Evolutionary conservation across 192 early-diverging fungal species (phyloP).

Genomic region (Coemansia sp.): DNA sequence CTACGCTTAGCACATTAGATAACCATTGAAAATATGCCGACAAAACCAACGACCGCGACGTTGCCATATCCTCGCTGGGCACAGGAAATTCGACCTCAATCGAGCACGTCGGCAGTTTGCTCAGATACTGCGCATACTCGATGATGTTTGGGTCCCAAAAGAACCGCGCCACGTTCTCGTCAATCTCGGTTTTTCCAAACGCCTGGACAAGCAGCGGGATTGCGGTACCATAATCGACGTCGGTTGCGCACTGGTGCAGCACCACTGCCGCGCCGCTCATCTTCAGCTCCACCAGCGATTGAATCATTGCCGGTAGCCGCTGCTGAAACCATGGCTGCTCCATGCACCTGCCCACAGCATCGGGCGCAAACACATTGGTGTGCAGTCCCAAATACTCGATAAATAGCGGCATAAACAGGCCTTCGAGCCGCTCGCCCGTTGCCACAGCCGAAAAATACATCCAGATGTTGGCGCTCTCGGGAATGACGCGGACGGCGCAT

Average conservation of each 20-base stretch:
- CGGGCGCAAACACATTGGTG: constrained; percentile 9
- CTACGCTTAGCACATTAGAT: too few species aligned
- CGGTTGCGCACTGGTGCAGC: constrained; percentile 17
- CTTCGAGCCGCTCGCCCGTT: not conserved
- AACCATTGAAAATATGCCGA: too few species aligned
- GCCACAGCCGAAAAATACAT: constrained; percentile 21
- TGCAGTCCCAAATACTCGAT: constrained; percentile 17
- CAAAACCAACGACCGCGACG: too few species aligned
- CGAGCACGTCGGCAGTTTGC: too few species aligned
- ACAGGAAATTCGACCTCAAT: too few species aligned
- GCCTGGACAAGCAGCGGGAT: constrained; percentile 30
- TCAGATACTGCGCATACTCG: constrained; percentile 42
- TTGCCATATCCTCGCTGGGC: too few species aligned
- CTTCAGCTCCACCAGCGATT: constrained; percentile 7
- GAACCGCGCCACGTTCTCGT: constrained; percentile 17
- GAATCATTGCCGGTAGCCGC: constrained; percentile 6
- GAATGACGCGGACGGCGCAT: constrained; percentile 2
- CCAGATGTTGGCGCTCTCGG: constrained; percentile 15
- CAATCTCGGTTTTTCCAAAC: constrained; percentile 23
- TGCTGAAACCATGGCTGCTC: constrained; percentile 23
- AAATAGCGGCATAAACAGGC: constrained; percentile 12
- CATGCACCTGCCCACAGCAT: constrained; percentile 2
- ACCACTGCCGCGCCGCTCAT: constrained; percentile 32
- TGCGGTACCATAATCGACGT: constrained; percentile 17
- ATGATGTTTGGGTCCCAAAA: constrained; percentile 44